Evolutionary conservation across 2,329 filamentous ascomycete species (phyloP).

Genomic region (Phialocephala sp.): DNA sequence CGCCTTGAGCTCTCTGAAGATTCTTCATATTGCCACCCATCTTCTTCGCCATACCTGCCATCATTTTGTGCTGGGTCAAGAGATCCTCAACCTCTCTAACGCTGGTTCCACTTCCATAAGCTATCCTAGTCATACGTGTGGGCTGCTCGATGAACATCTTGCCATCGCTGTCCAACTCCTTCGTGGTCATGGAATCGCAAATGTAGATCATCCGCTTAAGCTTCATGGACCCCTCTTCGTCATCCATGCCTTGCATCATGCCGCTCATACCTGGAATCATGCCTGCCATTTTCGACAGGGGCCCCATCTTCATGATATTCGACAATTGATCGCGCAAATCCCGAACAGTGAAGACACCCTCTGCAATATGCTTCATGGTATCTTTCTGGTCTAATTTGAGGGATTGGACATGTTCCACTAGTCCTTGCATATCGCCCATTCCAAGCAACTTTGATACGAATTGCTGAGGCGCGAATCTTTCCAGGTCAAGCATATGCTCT

Average conservation of each 20-base stretch:
- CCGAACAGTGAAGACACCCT: slow-evolving; percentile 93
- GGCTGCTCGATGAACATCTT: slow-evolving; percentile 94
- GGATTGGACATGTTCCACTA: slow-evolving; percentile 96
- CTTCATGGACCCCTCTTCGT: slow-evolving; percentile 92
- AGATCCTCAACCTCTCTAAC: slow-evolving; percentile 95
- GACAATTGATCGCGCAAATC: slow-evolving; percentile 93
- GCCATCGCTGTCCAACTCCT: slow-evolving; percentile 93
- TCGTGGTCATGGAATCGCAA: slow-evolving; percentile 96
- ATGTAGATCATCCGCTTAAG: slow-evolving; percentile 99
- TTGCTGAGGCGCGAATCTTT: slow-evolving; percentile 88
- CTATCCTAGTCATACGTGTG: slow-evolving; percentile 89
- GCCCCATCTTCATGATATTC: slow-evolving; percentile 99
- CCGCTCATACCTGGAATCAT: slow-evolving; percentile 97
- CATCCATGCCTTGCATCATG: slow-evolving; percentile 95
- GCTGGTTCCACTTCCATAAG: slow-evolving; percentile 85
- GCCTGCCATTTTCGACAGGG: slow-evolving; percentile 93
- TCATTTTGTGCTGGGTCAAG: slow-evolving; percentile 97
- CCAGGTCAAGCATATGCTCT: slow-evolving; percentile 94
- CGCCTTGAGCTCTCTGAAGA: slow-evolving; percentile 90
- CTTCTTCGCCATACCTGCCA: slow-evolving; percentile 99
- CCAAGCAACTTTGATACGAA: slow-evolving; percentile 94
- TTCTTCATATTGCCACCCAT: slow-evolving; percentile 98
- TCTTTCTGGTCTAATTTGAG: slow-evolving; percentile 97
- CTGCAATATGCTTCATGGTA: slow-evolving; percentile 98
- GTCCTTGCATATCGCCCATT: slow-evolving; percentile 94